phyloP scores from a whole-genome alignment of 495 filamentous ascomycete species.

The Hamigera avellanea region DNA sequence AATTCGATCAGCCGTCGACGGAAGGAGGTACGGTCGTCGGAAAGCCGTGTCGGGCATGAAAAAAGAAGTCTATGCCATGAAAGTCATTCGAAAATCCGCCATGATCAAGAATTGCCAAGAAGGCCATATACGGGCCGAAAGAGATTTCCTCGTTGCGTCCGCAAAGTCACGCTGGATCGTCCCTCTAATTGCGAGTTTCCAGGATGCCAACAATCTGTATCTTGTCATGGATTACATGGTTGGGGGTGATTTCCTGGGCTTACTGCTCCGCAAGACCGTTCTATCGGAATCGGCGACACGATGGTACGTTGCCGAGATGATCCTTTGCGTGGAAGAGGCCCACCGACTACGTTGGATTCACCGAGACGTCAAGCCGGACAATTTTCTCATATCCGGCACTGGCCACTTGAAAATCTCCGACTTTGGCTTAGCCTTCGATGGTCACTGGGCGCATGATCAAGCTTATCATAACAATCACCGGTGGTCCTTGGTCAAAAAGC shows the following conservation, averaged over 20 bases:
- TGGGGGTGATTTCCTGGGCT: constrained; percentile 81
- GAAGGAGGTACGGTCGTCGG: constrained; percentile 12
- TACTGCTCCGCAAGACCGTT: constrained; percentile 71
- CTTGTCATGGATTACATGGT: constrained; percentile 98
- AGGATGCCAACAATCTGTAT: constrained; percentile 73
- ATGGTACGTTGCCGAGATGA: constrained; percentile 92
- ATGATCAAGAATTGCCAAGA: constrained; percentile 89
- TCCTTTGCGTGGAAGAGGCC: constrained; percentile 85
- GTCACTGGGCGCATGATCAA: constrained; percentile 87
- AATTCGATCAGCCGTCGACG: constrained; percentile 19
- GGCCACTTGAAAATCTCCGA: constrained; percentile 93
- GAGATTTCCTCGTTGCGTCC: constrained; percentile 81
- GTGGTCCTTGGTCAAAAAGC: constrained; percentile 58
- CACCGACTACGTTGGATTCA: constrained; percentile 84
- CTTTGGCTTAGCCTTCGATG: constrained; percentile 89
- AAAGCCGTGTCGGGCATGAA: constrained; percentile 20
- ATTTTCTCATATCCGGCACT: constrained; percentile 78
- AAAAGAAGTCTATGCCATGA: constrained; percentile 80
- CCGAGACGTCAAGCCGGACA: constrained; percentile 92
- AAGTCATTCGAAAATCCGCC: constrained; percentile 82
- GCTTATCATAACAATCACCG: constrained; percentile 74
- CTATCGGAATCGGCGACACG: constrained; percentile 65
- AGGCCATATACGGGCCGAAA: constrained; percentile 80
- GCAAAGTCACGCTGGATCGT: constrained; percentile 81
- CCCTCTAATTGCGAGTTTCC: constrained; percentile 77